Conservation (phyloP, 495 filamentous ascomycete genomes). For the Aspergillus heteromorphus region DNA sequence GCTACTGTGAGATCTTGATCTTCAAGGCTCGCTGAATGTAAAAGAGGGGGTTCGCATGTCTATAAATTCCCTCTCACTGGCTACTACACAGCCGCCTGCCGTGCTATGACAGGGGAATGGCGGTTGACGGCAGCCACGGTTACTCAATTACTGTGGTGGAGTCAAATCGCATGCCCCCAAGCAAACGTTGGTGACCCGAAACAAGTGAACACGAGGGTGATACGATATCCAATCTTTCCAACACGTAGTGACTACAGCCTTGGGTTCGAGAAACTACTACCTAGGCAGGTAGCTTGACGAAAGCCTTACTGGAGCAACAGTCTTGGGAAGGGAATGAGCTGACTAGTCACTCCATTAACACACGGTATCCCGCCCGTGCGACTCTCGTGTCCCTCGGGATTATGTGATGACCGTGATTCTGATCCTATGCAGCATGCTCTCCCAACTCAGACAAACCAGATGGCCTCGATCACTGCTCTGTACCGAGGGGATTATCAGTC, state of each 20-base stretch:
- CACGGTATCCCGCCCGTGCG: neutral
- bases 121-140: neutral
- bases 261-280: neutral
- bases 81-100: neutral
- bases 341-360: neutral
- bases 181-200: neutral
- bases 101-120: neutral
- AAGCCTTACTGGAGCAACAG: neutral
- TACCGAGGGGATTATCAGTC: neutral
- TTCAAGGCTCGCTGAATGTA: neutral
- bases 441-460: neutral
- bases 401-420: neutral
- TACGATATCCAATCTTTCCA: neutral
- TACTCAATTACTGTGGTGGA: constrained; percentile 1
- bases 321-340: too few relatives aligned
- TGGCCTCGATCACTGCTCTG: neutral
- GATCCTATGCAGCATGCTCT: neutral
- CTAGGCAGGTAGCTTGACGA: neutral
- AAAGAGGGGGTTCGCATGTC: neutral
- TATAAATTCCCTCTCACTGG: neutral
- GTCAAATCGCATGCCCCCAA: neutral
- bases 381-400: neutral
- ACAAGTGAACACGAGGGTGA: neutral
- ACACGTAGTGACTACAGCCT: too few relatives aligned
- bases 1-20: neutral